phyloP scores from a whole-genome alignment of 177 flowering plant species.

The Vitis hybrid region DNA sequence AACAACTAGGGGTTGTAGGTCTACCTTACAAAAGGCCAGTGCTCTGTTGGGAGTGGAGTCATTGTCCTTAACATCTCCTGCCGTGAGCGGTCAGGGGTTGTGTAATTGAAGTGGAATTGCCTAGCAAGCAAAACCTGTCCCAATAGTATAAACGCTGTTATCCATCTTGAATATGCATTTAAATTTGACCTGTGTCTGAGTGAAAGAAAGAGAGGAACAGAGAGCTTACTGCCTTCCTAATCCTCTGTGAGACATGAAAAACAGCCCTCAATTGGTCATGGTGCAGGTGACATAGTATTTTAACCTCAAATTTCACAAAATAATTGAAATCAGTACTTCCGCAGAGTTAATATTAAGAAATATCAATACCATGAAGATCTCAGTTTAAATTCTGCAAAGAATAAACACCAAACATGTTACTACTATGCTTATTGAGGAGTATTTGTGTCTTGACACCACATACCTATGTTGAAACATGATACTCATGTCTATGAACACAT shows the following conservation, averaged over 20 bases:
- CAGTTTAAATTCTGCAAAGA: neutral
- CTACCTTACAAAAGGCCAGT: constrained; percentile 80
- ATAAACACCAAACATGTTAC: too few relatives aligned
- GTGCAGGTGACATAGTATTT: constrained; percentile 84
- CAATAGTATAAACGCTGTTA: constrained; percentile 7
- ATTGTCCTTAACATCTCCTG: constrained; percentile 73
- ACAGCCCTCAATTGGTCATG: constrained; percentile 88
- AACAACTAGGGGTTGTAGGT: neutral
- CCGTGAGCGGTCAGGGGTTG: constrained; percentile 91
- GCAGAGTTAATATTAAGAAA: too few relatives aligned
- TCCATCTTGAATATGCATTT: neutral
- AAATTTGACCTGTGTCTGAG: neutral
- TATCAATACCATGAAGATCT: neutral
- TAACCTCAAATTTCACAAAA: constrained; percentile 52
- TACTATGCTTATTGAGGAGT: too few relatives aligned
- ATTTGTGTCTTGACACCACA: too few relatives aligned
- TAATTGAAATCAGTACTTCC: constrained; percentile 2
- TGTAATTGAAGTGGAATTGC: constrained; percentile 78
- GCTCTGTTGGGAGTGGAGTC: constrained; percentile 84
- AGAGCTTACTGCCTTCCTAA: constrained; percentile 74
- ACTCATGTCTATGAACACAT: too few relatives aligned
- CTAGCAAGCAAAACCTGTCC: constrained; percentile 70
- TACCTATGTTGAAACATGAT: too few relatives aligned
- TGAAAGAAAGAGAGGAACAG: constrained; percentile 12
- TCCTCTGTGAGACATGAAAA: constrained; percentile 81